Evolutionary conservation across 2,329 filamentous ascomycete genomes (phyloP).

Genomic region (Curvularia verruculosa): DNA sequence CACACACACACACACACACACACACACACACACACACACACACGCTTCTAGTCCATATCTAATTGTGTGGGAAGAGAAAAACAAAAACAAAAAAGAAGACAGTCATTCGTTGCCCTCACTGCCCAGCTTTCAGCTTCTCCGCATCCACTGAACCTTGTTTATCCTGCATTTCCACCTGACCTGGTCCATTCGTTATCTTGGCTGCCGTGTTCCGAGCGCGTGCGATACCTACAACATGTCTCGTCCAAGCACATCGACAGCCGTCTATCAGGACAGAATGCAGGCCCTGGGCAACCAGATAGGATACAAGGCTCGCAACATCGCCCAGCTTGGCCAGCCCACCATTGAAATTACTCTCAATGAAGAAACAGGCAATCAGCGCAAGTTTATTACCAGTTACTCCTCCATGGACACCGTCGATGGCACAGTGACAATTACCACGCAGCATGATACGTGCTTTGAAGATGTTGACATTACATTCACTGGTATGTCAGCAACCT

Average conservation of each 20-base stretch:
- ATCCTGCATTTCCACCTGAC: constrained; percentile 14
- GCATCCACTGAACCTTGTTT: constrained; percentile 27
- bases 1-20: no score
- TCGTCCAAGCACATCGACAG: constrained; percentile 25
- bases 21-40: no score
- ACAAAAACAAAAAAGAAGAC: neutral
- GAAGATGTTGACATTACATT: constrained; percentile 65
- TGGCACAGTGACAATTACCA: constrained; percentile 59
- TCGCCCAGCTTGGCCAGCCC: constrained; percentile 46
- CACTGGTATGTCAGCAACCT: constrained; percentile 52
- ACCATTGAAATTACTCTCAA: constrained; percentile 52
- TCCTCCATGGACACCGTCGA: constrained; percentile 65
- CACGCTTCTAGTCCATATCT: constrained; percentile 1
- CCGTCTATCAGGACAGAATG: constrained; percentile 35
- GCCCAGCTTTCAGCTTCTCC: constrained; percentile 24
- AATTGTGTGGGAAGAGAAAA: neutral
- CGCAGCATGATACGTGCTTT: constrained; percentile 60
- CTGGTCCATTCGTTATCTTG: constrained; percentile 15
- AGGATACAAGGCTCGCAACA: constrained; percentile 42
- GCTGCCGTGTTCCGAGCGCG: constrained; percentile 17
- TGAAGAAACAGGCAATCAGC: constrained; percentile 38
- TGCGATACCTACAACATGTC: constrained; percentile 28
- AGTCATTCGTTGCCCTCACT: constrained; percentile 1
- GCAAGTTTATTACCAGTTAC: constrained; percentile 54
- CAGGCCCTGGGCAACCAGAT: constrained; percentile 42